Conservation (phyloP, 139 green algal genomes). For the Chlamydomonas asymmetrica region DNA sequence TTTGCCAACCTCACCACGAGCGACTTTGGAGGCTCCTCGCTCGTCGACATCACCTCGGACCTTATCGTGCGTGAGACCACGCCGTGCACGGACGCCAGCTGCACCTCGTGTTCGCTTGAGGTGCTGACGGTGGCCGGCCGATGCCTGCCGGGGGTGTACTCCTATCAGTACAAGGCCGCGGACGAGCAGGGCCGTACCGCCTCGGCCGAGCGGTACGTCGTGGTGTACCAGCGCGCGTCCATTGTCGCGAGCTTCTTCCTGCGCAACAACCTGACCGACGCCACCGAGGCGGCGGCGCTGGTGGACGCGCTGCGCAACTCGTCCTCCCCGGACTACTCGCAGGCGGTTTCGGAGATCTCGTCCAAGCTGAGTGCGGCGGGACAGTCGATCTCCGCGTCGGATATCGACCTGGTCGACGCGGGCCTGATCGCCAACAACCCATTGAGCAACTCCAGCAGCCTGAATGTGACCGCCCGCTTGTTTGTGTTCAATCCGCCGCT, state of each 20-base stretch:
- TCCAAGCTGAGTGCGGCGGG: too few relatives aligned
- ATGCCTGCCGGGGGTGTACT: constrained; percentile 34
- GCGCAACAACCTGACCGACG: neutral
- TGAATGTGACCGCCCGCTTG: constrained; percentile 5
- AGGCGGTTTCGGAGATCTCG: neutral
- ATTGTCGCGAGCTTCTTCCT: neutral
- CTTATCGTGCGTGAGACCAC: constrained; percentile 8
- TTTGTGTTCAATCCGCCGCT: constrained; percentile 14
- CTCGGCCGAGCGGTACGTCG: constrained; percentile 7
- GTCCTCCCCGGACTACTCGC: constrained; percentile 1
- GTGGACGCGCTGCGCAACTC: constrained; percentile 8
- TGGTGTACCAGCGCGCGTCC: constrained; percentile 18
- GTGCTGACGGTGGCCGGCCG: constrained; percentile 5
- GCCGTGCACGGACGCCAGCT: neutral
- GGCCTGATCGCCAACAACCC: too few relatives aligned
- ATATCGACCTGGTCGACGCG: too few relatives aligned
- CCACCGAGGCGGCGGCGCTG: neutral
- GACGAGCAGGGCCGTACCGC: constrained; percentile 9
- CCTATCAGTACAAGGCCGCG: constrained; percentile 6
- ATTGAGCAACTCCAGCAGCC: too few relatives aligned
- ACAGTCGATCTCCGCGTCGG: too few relatives aligned
- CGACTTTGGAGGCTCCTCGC: neutral
- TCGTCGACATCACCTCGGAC: neutral
- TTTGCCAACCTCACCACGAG: neutral
- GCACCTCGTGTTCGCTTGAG: constrained; percentile 20